Base-by-base conservation (phyloP, 1,284 basidiomycete genomes). In the Sutorius eximius region DNA sequence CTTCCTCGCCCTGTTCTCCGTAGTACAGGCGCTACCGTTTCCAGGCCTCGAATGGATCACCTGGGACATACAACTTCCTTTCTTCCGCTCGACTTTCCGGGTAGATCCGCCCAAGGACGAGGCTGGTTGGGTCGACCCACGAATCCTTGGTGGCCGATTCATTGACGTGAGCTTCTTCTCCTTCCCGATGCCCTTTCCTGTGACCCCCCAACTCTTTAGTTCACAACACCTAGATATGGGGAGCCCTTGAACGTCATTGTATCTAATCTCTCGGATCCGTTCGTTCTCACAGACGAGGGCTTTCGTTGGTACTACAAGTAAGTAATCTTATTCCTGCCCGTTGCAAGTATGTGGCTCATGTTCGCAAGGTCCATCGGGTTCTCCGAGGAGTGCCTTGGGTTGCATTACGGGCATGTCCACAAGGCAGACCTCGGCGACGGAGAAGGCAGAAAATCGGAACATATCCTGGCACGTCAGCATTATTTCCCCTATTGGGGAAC, bases 341-440 rank as follows among this genome's bases (percentile, higher is more conserved):
- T 36, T 29, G 40, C 43, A 42, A 20, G 43, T 51, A 45, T 24
- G 11, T 27, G 6, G 29, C 49, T 53, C 34, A 59, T 33, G 12
- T 51, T 43, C 44, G 36, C 40, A 50, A 89, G 88, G 68, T 90
- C 89, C 5, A 79, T 92, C 32, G 90, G 89, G 5, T 92, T 88
- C 67, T 86, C 88, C 13, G 77, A 78, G 48, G 88, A 91, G 68
- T 91, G 89, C 67, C 68, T 90, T 30, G 87, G 83, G 24, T 70
- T 90, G 55, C 88, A 91, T 65, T 76, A 80, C 30, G 88, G 87
- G n/a, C 71, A 76, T 52, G 74, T 82, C 16, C 86, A 89, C 62
- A 73, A 80, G 44, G 88, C 88, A 27, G 78, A 90, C 65, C 78
- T 90, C 10, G 89, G 88, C 13, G 88, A 91, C 60, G 87, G 87